A percentile compares a stretch with the other conserved stretches of the same genome.
Conservation (phyloP, 345 rosid species). For the Salix suchowensis region DNA sequence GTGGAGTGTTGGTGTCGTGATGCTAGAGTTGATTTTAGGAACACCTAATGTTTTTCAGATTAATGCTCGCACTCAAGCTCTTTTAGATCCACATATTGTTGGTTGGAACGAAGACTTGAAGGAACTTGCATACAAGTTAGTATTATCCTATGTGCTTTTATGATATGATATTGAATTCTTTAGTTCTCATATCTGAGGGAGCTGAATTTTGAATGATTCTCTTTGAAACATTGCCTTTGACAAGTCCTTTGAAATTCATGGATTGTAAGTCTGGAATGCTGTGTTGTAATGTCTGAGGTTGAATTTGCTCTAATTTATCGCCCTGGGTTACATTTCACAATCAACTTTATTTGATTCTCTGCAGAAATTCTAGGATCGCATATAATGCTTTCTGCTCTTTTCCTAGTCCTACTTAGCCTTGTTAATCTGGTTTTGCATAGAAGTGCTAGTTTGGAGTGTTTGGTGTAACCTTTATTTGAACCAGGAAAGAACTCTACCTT, state of each 20-base stretch:
- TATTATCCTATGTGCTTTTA: not conserved
- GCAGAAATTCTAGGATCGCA: not conserved
- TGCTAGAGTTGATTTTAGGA: conserved; percentile 86
- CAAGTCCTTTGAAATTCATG: not conserved
- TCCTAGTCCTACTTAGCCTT: not conserved
- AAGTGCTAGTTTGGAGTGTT: too few species aligned
- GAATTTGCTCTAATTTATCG: not conserved
- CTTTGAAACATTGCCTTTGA: not conserved
- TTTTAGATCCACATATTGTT: conserved; percentile 72
- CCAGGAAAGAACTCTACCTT: too few species aligned
- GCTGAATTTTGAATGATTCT: not conserved
- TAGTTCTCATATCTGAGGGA: not conserved
- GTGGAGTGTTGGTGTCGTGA: conserved; percentile 97
- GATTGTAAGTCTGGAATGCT: not conserved
- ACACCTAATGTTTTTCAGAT: conserved; percentile 83
- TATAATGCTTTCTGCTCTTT: not conserved
- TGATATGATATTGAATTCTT: too few species aligned
- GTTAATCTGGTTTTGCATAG: too few species aligned
- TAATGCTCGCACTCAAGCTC: conserved; percentile 59
- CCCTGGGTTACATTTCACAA: not conserved
- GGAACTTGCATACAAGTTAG: conserved; percentile 90
- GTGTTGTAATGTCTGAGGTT: not conserved
- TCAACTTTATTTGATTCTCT: not conserved
- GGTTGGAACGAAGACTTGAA: conserved; percentile 83
- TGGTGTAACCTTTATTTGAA: too few species aligned